Evolutionary conservation across 148 eudicot species (phyloP), one percentile per base, ranked within the genome.

Genomic region (Heliamphora exappendiculata): DNA sequence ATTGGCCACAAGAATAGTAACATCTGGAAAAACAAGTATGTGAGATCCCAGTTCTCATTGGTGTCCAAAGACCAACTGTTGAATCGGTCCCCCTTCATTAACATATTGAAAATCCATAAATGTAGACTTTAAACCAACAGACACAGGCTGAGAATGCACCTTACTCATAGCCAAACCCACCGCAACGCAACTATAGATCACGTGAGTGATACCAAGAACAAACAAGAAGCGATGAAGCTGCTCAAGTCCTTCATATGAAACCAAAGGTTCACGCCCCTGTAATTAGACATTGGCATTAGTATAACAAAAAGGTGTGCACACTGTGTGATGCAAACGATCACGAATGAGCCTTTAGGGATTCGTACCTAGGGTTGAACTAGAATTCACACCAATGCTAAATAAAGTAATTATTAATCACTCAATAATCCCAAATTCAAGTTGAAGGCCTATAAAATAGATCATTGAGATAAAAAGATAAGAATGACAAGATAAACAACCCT

Each of bases 211-310:
- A 33, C 98, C 99, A 55, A 96, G 98, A 81, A 96, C 98, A 85
- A 96, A 96, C 86, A 96, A 86, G 84, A 96, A 96, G 9, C 97
- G 90, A 53, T 93, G 91, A 80, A 96, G 99, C 84, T 96, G 99
- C 79, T 93, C 99, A 60, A 96, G 94, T 53, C 98, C 99, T 90
- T 96, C 97, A 62, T 84, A 82, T 14, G 99, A 96, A 73, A 96
- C 98, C 75, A 93, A 96, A 67, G 99, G 99, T 81, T 96, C 98
- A 22, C 85, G 94, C 20, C 97, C 99, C 99, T 93, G 90, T 72
- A 81, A 76, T 36, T 22, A 74, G 12, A 42, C 49, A 26, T 66
- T 28, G 54, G 5, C 39, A 54, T 73, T 45, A 53, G 42, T 58
- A 68, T 17, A 39, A 36, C 16, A 58, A 22, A 58, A 55, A 29